These are phyloP conservation scores for Cicer bijugum DNA, from an alignment of 306 rosid genomes.

Conservation along the genomic window DNA sequence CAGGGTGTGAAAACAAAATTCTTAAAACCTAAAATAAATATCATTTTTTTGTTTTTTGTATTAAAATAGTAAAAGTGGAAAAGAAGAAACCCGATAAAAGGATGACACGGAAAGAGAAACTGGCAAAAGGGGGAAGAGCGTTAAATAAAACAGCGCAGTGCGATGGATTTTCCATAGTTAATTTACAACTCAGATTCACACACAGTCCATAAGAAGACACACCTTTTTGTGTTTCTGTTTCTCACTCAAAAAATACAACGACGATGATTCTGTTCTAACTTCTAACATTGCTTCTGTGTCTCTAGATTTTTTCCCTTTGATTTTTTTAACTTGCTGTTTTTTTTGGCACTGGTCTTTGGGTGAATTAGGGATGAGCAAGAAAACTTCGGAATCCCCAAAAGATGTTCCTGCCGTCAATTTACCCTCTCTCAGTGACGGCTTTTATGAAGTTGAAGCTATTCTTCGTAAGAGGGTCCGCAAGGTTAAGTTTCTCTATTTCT, in stretches of 20 bases:
- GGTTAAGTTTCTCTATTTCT: conserved; percentile 40
- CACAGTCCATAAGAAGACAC: neutral
- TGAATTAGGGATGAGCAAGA: conserved; percentile 47
- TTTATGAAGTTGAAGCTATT: conserved; percentile 71
- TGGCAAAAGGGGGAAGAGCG: conserved; percentile 27
- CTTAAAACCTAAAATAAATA: neutral
- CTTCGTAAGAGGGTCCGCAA: conserved; percentile 76
- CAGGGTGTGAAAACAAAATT: neutral
- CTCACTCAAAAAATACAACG: neutral
- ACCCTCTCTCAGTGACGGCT: conserved; percentile 63
- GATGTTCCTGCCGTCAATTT: conserved; percentile 34
- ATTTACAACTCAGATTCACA: neutral
- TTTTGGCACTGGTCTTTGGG: neutral
- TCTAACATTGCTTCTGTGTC: neutral
- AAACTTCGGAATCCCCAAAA: conserved; percentile 48
- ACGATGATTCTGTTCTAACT: neutral
- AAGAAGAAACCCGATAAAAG: neutral
- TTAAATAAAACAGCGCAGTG: neutral
- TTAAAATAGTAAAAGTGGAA: neutral
- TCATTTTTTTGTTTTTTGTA: neutral
- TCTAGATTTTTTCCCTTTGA: neutral
- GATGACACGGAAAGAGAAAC: conserved; percentile 7
- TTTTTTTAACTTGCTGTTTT: neutral
- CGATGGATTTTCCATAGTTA: conserved; percentile 30
- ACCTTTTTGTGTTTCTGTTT: neutral